Evolutionary conservation across 2,329 filamentous ascomycete genomes (phyloP), one percentile per base, ranked within the genome.

Genomic region (Pestalotiopsis sp.): DNA sequence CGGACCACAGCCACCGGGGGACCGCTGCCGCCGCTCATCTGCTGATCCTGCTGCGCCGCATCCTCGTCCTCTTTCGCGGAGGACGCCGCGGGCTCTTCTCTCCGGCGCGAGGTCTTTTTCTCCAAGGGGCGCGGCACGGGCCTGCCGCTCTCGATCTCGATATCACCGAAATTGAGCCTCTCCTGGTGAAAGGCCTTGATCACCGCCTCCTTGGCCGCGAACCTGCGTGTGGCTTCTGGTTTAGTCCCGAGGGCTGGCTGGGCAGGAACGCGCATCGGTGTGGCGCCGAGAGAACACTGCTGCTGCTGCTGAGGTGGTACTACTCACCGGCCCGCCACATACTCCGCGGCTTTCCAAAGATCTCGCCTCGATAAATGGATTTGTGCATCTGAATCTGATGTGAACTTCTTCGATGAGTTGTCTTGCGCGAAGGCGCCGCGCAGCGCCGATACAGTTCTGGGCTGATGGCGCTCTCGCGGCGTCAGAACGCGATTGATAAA

Each of bases 131-230:
- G 59, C 31, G 31, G 20, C 39, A 49, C 38, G 9, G 38, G 5
- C 13, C 11, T 7, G 11, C 41, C n/a, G 20, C 9, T 68, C 71
- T 31, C 25, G 25, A 88, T 86, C 38, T 82, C 72, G 45, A 94
- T 85, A 70, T 91, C 86, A 66, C 91, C 89, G 78, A 90, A 91
- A 1, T 84, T 85, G 27, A 94, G 79, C 25, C 79, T 80, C 7
- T 87, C 82, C n/a, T 85, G 82, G 1, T 87, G 84, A 71, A 92
- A 88, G 2, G 92, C 92, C 80, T 95, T 94, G 72, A 92, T 90
- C 66, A 86, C 87, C 1, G 92, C 92, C 79, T 94, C 93, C 76
- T 94, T 94, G 7, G 91, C 92, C 1, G 92, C 91, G 76, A 91
- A 92, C 66, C 89, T 88, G 63, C 12, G 31, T 31, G 25, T 36